Base-by-base conservation (phyloP, 257 asterid genomes). In the Lantana camara region DNA sequence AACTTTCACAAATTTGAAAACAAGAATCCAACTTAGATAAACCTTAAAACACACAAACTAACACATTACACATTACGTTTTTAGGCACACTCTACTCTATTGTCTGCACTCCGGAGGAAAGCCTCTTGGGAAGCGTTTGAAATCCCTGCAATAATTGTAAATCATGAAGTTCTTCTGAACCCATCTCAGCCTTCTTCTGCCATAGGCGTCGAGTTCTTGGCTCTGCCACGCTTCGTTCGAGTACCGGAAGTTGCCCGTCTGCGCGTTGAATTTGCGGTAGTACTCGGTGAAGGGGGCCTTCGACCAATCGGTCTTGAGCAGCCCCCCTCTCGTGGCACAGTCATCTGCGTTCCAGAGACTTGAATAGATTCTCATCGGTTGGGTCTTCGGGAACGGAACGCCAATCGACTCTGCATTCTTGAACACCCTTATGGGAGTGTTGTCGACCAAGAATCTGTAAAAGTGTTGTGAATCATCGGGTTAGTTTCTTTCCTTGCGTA, bases 261-360 rank as follows among this genome's bases (percentile, higher is more conserved):
- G 93, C 3, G 73, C 85, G 40, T 72, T 72, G 55, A 87, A 90
- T 55, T 87, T 90, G 12, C 97, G 73, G 54, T 79, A 88, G 55
- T 80, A 87, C 21, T 96, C 97, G 2, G 89, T 87, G 61, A 90
- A 90, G 14, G 97, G 97, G 6, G 95, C 96, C 60, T 81, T 75
- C 0, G 93, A 52, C 97, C 97, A 90, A 51, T 90, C 97, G 2
- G 87, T 81, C 57, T 90, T 90, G 27, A 85, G 82, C 0, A 79
- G 69, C 37, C 97, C 97, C 5, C 96, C 95, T 75, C 93, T 85
- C 4, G 97, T 90, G 0, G 97, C 97, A 96, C 97, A 90, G 1
- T 87, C 92, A 38, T 90, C 96, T 0, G 96, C 97, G 59, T 90
- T 85, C 96, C 96, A 90, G 0, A 90, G 87, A 70, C 97, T 90